Base-by-base conservation (phyloP, 306 rosid genomes). In the Pueraria montana region DNA sequence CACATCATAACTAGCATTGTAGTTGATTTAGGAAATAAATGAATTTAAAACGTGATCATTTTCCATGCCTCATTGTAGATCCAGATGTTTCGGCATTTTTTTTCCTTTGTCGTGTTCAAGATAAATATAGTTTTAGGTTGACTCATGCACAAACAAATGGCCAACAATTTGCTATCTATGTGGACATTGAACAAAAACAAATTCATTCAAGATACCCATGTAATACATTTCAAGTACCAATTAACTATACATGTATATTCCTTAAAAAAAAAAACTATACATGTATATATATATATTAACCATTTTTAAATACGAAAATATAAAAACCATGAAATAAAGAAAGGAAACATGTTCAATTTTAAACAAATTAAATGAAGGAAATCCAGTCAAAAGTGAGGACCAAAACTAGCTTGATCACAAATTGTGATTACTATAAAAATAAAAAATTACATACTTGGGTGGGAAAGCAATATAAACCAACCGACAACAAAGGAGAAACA, bases 401-500 rank as follows among this genome's bases (percentile, higher is more conserved):
- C 66, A 52, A 73, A 72, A 74, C 30, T 18, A 36, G n/a, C 38
- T 32, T 63, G 30, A 65, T 80, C 55, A 17, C 64, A 82, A 40
- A 40, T 42, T 50, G 24, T 32, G 43, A 55, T 64, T 38, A 38
- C 61, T 48, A 66, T 72, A 42, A 76, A 34, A 18, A 80, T 24
- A 10, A 84, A 66, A 43, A 55, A 27, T 59, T 42, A 64, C 69
- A 53, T 48, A 61, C 23, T 67, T 85, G 72, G 68, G 77, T 76
- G 88, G 78, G 76, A 84, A 89, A 77, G 69, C 81, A 84, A 85
- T 76, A 79, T 78, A 76, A 87, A 89, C 87, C 88, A 87, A 89
- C 86, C 91, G 88, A 93, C 80, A 89, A 63, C 27, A 42, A 84
- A 83, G 94, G 92, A 76, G 90, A 88, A 87, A 82, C 90, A 82